Base-by-base conservation (phyloP, 768 basidiomycete species). In the Collybia sp. region DNA sequence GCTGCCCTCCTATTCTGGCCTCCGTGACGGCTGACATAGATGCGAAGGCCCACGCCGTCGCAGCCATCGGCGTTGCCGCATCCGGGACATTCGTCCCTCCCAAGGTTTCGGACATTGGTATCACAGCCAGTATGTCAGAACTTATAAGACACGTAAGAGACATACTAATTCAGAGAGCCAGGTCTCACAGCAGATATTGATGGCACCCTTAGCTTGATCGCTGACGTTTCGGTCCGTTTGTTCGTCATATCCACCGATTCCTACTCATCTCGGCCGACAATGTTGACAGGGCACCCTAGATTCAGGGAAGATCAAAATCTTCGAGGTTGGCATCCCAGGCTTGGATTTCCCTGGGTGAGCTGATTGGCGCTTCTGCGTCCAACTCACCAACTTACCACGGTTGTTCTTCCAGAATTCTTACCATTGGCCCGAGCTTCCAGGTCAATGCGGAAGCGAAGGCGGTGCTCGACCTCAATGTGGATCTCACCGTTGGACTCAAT, bases 31-130 rank as follows among this genome's bases (percentile, higher is more conserved):
- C 63, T 1, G 62, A 67, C 43, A 50, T 65, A 4, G 52, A 59
- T 16, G 61, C 60, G 5, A 60, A 60, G 19, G 68, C 65, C 2
- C 59, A 69, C 39, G 70, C 64, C 0, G 48, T 62, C 2, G 62
- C 64, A 1, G 59, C 60, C 9, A 50, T 74, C 15, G 73, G 72
- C 11, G 55, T 77, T 6, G 70, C 64, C 5, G 73, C 67, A 0
- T 57, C 46, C 20, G 77, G 78, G 12, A 72, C 71, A 4, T 58
- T 79, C 40, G 44, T 76, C 2, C 78, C 77, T 2, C 73, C 72
- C 0, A 58, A 66, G 25, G 46, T 76, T 2, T 51, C 54, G 1
- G 60, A 64, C 18, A 66, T 73, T 37, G 60, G 57, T 0, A 40
- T 70, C 19, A 56, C 63, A 30, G 55, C 61, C 25, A 53, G 71